These are phyloP conservation scores for Berkeleyomyces rouxiae DNA, from an alignment of 2,329 filamentous ascomycete species.

Conservation along the genomic window DNA sequence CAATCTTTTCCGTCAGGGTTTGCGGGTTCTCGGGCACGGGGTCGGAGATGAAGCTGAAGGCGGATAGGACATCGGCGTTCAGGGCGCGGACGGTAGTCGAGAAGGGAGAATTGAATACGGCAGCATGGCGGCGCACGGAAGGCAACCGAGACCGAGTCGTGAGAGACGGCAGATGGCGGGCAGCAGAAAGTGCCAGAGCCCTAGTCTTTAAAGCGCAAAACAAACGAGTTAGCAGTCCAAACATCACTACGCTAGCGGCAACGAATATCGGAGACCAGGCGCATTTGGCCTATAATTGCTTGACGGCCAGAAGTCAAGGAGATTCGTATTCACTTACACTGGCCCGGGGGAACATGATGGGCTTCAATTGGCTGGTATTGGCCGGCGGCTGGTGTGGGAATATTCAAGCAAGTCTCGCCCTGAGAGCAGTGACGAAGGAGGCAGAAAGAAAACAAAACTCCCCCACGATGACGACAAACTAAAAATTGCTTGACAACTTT, in stretches of 20 bases:
- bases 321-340: conserved; percentile 9
- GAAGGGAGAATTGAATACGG: not conserved
- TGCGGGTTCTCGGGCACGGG: conserved; percentile 34
- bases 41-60: conserved; percentile 3
- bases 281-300: not conserved
- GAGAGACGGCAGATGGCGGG: conserved; percentile 7
- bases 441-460: not conserved
- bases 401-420: not conserved
- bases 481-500: not conserved
- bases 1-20: conserved; percentile 84
- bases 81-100: conserved; percentile 14
- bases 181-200: conserved; percentile 7
- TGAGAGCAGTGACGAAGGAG: not conserved
- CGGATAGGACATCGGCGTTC: conserved; percentile 5
- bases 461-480: not conserved
- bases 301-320: not conserved
- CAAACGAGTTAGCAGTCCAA: not conserved
- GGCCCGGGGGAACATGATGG: conserved; percentile 11
- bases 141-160: not conserved
- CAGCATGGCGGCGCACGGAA: not conserved
- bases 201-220: not conserved
- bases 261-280: not conserved
- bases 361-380: not conserved
- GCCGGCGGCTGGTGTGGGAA: not conserved
- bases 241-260: not conserved